Evolutionary conservation across 371 early-diverging fungal genomes (phyloP), one percentile per base, ranked within the genome.

Genomic region (Rhizomucor pusillus): DNA sequence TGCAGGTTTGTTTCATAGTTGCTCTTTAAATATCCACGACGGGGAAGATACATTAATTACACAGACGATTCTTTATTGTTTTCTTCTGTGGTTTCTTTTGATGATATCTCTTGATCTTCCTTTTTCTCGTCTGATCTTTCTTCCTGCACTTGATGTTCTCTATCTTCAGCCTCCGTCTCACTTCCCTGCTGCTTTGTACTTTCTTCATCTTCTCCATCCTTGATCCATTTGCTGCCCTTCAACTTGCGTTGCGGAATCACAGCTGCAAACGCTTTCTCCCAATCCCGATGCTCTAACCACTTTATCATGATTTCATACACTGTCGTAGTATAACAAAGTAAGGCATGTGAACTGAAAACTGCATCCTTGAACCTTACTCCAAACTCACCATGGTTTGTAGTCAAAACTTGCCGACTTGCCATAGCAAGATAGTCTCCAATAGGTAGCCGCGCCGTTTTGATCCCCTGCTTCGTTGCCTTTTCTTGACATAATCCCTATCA

Each of bases 211-310:
- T 61, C 48, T 20, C 18, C 22, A 4, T 48, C 60, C n/a, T 67
- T 67, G 14, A 70, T 39, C 41, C 68, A 46, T 19, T 66, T 70
- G 50, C 73, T 73, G 18, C 79, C 76, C 40, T 84, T 75, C 40
- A 87, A 59, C 63, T 92, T 97, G 37, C 98, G 84, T 54, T 81
- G 79, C 14, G 98, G 98, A 29, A 97, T 90, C 10, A 90, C 86
- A 20, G 87, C 85, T 58, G 86, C 40, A 63, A 97, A 91, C 0
- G 96, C 90, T 39, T 79, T 68, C 59, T 88, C 74, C 93, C 93
- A 93, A 65, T 88, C 85, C 10, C 71, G 68, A 22, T 58, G 63
- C 43, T 90, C 90, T n/a, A 91, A 59, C 71, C 80, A 89, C 44
- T 79, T 69, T 0, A 88, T 40, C 59, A 96, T 81, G 60, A 95